Conservation (phyloP, 2,329 filamentous ascomycete species). For the Talaromyces sp. region DNA sequence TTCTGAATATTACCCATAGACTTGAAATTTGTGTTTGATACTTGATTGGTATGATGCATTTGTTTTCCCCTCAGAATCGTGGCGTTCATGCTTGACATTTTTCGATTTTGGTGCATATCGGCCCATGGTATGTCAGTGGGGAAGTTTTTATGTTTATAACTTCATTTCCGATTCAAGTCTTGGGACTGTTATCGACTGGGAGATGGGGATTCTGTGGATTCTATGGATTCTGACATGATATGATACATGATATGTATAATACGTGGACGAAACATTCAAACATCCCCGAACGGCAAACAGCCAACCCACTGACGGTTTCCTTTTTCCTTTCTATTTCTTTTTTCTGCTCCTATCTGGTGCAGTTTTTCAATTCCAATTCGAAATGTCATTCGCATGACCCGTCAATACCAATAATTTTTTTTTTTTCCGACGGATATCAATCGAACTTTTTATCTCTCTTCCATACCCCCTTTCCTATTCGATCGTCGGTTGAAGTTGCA, state of each 20-base stretch:
- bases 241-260: too few relatives aligned
- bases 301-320: background rate
- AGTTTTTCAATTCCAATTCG: conserved; percentile 4
- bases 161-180: background rate
- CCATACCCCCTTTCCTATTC: background rate
- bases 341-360: background rate
- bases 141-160: conserved; percentile 5
- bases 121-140: conserved; percentile 1
- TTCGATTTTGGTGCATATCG: conserved; percentile 2
- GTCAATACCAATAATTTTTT: background rate
- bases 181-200: background rate
- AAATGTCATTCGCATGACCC: conserved; percentile 20
- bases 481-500: background rate
- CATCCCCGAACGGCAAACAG: background rate
- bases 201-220: background rate
- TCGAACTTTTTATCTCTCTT: background rate
- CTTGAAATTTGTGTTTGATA: conserved; percentile 3
- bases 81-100: conserved; percentile 12
- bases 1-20: conserved; percentile 30
- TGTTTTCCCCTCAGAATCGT: conserved; percentile 19
- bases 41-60: conserved; percentile 24
- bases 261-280: background rate
- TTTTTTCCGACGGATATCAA: background rate
- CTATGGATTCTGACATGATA: background rate
- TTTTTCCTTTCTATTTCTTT: background rate